A percentile compares a stretch with the other conserved stretches of the same genome.
Evolutionary conservation across 2,329 filamentous ascomycete species (phyloP).

Genomic region (Acrodontium crateriforme): DNA sequence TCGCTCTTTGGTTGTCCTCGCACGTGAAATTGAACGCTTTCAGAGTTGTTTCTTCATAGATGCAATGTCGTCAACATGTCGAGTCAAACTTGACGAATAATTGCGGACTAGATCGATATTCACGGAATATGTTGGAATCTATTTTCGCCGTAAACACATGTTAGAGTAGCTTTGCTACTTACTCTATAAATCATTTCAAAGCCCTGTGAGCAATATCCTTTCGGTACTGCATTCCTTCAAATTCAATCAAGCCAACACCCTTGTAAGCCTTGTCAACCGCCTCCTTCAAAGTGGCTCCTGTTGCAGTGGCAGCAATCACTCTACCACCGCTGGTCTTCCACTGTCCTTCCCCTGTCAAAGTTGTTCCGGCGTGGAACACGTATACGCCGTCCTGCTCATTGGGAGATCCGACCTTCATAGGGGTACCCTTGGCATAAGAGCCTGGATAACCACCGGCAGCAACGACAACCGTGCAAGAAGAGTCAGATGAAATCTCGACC

Average conservation of each 20-base stretch:
- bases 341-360: constrained; percentile 43
- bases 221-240: constrained; percentile 80
- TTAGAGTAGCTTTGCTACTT: too few species aligned
- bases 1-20: too few species aligned
- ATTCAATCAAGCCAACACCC: constrained; percentile 65
- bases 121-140: too few species aligned
- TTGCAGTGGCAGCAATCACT: constrained; percentile 85
- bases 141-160: too few species aligned
- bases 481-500: constrained; percentile 33
- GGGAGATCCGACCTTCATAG: constrained; percentile 40
- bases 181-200: too few species aligned
- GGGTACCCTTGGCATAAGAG: constrained; percentile 65
- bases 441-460: constrained; percentile 85
- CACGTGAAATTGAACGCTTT: too few species aligned
- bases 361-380: constrained; percentile 89
- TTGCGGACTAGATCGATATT: too few species aligned
- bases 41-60: too few species aligned
- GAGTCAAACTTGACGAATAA: too few species aligned
- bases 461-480: constrained; percentile 84
- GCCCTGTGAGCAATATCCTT: constrained; percentile 68
- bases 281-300: constrained; percentile 58
- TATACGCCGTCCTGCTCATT: constrained; percentile 42
- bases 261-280: constrained; percentile 82
- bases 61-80: too few species aligned
- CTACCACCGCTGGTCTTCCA: constrained; percentile 73